Evolutionary conservation across 257 asterid species (phyloP).

Genomic region (Solanum piurae): DNA sequence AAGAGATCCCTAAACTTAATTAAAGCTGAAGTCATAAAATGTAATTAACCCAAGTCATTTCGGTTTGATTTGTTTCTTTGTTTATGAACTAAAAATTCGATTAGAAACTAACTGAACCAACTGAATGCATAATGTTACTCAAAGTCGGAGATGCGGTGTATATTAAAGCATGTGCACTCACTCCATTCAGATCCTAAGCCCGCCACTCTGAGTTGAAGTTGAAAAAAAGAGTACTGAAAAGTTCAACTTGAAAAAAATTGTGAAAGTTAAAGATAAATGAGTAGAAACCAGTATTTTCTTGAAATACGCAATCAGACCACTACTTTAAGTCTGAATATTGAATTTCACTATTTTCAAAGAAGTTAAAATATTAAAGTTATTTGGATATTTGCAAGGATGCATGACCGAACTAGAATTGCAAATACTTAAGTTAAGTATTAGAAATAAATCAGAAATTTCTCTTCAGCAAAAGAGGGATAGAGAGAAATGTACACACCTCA

Average conservation of each 20-base stretch:
- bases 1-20: background rate
- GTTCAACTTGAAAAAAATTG: background rate
- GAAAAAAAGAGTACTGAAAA: background rate
- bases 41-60: background rate
- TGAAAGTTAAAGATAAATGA: background rate
- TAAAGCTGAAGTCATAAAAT: background rate
- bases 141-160: background rate
- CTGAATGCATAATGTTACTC: background rate
- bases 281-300: background rate
- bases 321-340: background rate
- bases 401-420: background rate
- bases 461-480: background rate
- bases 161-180: background rate
- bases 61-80: background rate
- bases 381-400: background rate
- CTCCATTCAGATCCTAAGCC: background rate
- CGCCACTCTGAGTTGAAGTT: background rate
- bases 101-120: background rate
- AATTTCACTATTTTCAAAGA: background rate
- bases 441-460: background rate
- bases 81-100: background rate
- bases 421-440: background rate
- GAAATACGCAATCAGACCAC: background rate
- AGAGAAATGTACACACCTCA: conserved; percentile 48
- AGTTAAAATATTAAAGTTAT: background rate